A percentile compares a stretch with the other conserved stretches of the same genome.
phyloP scores from a whole-genome alignment of 768 basidiomycete species.

The Kwoniella dejecticola region DNA sequence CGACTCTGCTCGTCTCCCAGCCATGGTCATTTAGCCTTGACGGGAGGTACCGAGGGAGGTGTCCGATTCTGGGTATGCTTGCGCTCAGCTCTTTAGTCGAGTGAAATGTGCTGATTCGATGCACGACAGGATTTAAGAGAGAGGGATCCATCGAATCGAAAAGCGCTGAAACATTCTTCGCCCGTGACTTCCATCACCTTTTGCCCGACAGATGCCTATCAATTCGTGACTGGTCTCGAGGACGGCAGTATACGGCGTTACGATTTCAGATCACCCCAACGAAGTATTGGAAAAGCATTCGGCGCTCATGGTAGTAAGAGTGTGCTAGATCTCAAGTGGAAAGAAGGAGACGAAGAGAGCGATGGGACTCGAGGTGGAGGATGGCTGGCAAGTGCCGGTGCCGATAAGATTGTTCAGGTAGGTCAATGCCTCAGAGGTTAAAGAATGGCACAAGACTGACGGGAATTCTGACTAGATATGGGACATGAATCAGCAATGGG shows the following conservation, averaged over 20 bases:
- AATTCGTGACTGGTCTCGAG: slow-evolving; percentile 47
- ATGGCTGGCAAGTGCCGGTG: slow-evolving; percentile 54
- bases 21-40: slow-evolving; percentile 45
- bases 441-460: neutral
- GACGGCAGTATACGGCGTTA: slow-evolving; percentile 51
- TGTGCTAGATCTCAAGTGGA: slow-evolving; percentile 54
- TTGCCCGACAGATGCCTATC: slow-evolving; percentile 41
- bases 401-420: slow-evolving; percentile 51
- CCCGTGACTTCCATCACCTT: slow-evolving; percentile 47
- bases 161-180: slow-evolving; percentile 42
- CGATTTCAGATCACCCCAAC: slow-evolving; percentile 40
- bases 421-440: slow-evolving; percentile 1
- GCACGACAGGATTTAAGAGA: slow-evolving; percentile 46
- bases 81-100: no score
- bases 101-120: neutral
- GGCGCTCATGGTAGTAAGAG: slow-evolving; percentile 52
- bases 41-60: slow-evolving; percentile 50
- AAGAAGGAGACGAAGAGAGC: slow-evolving; percentile 27
- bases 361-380: slow-evolving; percentile 30
- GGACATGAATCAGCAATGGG: slow-evolving; percentile 51
- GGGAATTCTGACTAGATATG: slow-evolving; percentile 41
- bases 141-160: slow-evolving; percentile 33
- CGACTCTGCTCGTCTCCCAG: slow-evolving; percentile 35
- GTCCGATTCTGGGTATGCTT: slow-evolving; percentile 49
- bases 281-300: slow-evolving; percentile 38